Evolutionary conservation across 1,284 basidiomycete species (phyloP).

Genomic region (Cryptococcus sp.): DNA sequence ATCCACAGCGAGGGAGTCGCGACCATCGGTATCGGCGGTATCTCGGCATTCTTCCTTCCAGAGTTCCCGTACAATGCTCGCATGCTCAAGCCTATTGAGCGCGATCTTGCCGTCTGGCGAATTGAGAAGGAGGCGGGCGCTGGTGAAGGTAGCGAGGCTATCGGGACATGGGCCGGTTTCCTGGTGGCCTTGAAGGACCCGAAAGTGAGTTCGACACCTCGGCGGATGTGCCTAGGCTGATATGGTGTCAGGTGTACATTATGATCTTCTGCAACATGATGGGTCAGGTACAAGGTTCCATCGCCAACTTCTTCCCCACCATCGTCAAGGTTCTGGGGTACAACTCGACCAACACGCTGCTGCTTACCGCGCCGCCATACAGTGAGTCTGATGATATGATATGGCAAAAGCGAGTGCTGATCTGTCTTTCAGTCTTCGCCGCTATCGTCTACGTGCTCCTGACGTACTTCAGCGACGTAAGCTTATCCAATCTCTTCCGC

Average conservation of each 20-base stretch:
- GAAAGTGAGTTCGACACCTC: constrained; percentile 21
- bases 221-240: neutral
- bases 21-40: constrained; percentile 29
- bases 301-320: constrained; percentile 46
- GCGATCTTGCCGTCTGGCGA: constrained; percentile 38
- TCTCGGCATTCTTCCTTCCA: constrained; percentile 28
- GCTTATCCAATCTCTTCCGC: constrained; percentile 2
- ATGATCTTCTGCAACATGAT: constrained; percentile 31
- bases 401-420: no score
- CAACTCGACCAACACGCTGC: constrained; percentile 42
- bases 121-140: constrained; percentile 33
- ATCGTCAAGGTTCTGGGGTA: constrained; percentile 44
- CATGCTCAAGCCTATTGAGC: constrained; percentile 29
- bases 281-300: constrained; percentile 27
- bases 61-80: constrained; percentile 39
- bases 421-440: constrained; percentile 15
- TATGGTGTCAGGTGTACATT: constrained; percentile 20
- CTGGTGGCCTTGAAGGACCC: constrained; percentile 27
- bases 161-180: constrained; percentile 22
- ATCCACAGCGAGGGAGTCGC: constrained; percentile 22
- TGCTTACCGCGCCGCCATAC: constrained; percentile 53
- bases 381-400: no score
- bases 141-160: constrained; percentile 30
- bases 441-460: constrained; percentile 29
- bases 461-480: constrained; percentile 30